Percentiles rank a stretch among this genome's conserved stretches.
phyloP scores from a whole-genome alignment of 2,329 filamentous ascomycete species.

The Tolypocladium paradoxum region DNA sequence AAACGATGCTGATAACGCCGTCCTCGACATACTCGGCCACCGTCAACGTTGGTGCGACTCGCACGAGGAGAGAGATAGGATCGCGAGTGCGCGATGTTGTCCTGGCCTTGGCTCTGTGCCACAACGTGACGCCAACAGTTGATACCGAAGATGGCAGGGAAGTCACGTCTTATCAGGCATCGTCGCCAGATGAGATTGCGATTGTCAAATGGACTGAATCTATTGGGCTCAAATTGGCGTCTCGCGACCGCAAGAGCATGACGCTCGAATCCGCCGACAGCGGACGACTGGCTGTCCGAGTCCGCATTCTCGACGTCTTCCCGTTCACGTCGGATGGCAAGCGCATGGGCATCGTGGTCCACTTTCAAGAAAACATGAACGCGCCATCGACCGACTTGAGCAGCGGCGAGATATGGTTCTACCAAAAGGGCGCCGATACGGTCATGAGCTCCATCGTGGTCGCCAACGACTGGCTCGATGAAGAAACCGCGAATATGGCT shows the following conservation, averaged over 20 bases:
- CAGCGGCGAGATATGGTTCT: constrained; percentile 88
- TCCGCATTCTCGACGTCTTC: constrained; percentile 86
- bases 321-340: constrained; percentile 98
- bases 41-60: constrained; percentile 53
- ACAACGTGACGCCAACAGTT: constrained; percentile 80
- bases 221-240: constrained; percentile 73
- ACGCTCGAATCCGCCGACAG: constrained; percentile 67
- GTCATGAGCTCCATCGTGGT: constrained; percentile 96
- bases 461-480: constrained; percentile 95
- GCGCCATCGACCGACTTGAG: constrained; percentile 38
- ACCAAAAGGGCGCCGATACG: constrained; percentile 95
- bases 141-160: constrained; percentile 72
- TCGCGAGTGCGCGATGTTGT: constrained; percentile 88
- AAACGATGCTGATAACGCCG: constrained; percentile 56
- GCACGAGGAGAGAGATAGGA: constrained; percentile 86
- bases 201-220: constrained; percentile 94
- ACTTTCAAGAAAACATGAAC: constrained; percentile 55
- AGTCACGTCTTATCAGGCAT: constrained; percentile 85
- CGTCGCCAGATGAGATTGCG: constrained; percentile 94
- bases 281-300: constrained; percentile 65
- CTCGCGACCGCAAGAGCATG: constrained; percentile 82
- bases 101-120: constrained; percentile 81
- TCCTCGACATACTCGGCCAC: constrained; percentile 59
- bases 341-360: constrained; percentile 93
- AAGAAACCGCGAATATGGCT: constrained; percentile 99